Percentiles rank a stretch among this genome's conserved stretches.
These are phyloP conservation scores for Verticillium alfalfae DNA, from an alignment of 2,329 filamentous ascomycete species.

Conservation along the genomic window DNA sequence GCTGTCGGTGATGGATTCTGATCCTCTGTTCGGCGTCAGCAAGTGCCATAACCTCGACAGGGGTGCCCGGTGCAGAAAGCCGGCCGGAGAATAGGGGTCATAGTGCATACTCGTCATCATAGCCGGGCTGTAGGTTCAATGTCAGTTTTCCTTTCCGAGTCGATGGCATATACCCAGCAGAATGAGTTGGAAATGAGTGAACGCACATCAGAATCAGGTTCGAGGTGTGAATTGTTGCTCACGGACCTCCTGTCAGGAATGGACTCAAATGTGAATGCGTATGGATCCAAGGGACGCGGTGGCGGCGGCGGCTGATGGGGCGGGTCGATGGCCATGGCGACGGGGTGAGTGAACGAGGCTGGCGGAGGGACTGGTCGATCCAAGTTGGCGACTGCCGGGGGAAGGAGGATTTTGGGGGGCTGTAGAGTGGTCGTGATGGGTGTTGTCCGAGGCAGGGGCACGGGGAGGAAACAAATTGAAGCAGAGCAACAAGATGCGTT, in stretches of 20 bases:
- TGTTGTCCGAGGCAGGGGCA: conserved; percentile 4
- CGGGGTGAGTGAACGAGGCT: conserved; percentile 4
- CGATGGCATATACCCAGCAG: neutral
- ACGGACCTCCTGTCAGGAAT: conserved; percentile 11
- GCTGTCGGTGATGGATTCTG: conserved; percentile 33
- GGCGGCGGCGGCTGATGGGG: conserved; percentile 4
- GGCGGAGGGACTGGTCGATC: neutral
- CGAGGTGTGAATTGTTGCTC: conserved; percentile 9
- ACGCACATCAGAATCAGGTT: conserved; percentile 11
- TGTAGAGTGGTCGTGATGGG: conserved; percentile 5
- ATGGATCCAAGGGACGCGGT: conserved; percentile 7
- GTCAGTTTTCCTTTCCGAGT: neutral
- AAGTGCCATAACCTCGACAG: neutral
- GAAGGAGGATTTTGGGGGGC: neutral
- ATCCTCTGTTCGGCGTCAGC: conserved; percentile 14
- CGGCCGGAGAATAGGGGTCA: neutral
- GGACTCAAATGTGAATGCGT: conserved; percentile 12
- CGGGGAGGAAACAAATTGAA: neutral
- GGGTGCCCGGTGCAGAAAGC: neutral
- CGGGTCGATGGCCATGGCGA: neutral
- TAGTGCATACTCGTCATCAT: neutral
- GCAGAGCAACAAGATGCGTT: neutral
- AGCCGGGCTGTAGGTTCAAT: neutral
- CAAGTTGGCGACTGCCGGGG: neutral
- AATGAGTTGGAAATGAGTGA: neutral